A percentile compares a stretch with the other conserved stretches of the same genome.
These are phyloP conservation scores for Pyracantha coccinea DNA, from an alignment of 331 rosid species.

Conservation along the genomic window DNA sequence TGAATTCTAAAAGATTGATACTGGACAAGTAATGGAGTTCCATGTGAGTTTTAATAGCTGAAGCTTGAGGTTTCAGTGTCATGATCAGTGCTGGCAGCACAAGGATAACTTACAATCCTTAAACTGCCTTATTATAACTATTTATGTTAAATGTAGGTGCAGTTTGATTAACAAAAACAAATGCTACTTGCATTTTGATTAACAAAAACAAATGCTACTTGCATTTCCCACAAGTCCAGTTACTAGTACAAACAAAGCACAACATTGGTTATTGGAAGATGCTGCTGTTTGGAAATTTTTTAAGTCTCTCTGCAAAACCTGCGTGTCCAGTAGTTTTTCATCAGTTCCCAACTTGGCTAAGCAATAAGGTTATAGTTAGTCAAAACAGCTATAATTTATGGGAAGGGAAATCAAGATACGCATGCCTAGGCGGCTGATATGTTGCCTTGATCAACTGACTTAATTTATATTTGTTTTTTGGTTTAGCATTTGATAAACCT, in stretches of 20 bases:
- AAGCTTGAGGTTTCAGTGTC: background rate
- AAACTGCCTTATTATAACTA: background rate
- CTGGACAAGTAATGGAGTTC: background rate
- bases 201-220: background rate
- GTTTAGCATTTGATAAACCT: background rate
- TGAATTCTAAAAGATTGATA: background rate
- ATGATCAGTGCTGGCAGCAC: background rate
- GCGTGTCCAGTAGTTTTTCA: background rate
- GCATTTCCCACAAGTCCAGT: background rate
- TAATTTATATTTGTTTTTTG: background rate
- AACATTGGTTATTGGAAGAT: background rate
- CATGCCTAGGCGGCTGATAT: background rate
- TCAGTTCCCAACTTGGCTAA: background rate
- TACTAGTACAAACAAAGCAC: background rate
- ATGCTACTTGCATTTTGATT: too few species aligned
- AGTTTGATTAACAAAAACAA: background rate
- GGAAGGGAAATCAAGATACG: background rate
- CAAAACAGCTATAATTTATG: background rate
- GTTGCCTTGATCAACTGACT: background rate
- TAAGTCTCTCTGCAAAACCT: background rate
- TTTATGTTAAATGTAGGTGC: background rate
- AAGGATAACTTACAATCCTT: background rate
- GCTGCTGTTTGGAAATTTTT: background rate
- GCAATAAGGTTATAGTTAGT: background rate
- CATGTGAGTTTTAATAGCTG: constrained; percentile 4